These are phyloP conservation scores for Croton laevigatus DNA, from an alignment of 441 rosid genomes.

Conservation along the genomic window DNA sequence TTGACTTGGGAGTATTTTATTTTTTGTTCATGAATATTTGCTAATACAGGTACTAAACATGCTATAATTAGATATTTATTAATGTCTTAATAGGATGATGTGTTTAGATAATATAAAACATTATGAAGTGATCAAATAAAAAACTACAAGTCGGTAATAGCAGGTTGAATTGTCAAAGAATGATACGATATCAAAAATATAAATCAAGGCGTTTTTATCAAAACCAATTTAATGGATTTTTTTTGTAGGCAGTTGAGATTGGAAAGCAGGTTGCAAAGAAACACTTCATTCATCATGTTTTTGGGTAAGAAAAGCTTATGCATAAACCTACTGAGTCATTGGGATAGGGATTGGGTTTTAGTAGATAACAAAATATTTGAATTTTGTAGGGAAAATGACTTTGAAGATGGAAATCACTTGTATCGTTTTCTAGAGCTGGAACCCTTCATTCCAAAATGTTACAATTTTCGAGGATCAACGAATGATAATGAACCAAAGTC, in stretches of 20 bases:
- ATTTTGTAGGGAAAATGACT: constrained; percentile 59
- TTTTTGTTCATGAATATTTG: no score
- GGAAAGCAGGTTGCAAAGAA: constrained; percentile 63
- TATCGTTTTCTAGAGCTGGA: constrained; percentile 89
- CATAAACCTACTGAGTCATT: no score
- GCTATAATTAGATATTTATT: no score
- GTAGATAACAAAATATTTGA: not conserved
- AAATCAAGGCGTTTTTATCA: no score
- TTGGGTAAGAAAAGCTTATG: constrained; percentile 47
- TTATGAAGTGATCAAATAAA: no score
- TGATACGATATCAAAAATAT: no score
- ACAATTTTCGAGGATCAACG: constrained; percentile 56
- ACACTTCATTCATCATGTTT: constrained; percentile 85
- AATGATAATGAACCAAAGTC: constrained; percentile 62
- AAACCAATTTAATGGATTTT: not conserved
- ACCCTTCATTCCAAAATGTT: constrained; percentile 63
- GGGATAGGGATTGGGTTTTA: not conserved
- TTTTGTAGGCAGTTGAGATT: constrained; percentile 62
- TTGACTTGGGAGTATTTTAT: no score
- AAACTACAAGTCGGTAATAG: no score
- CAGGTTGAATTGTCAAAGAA: no score
- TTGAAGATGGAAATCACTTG: constrained; percentile 73
- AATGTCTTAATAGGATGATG: no score
- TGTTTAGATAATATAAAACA: no score
- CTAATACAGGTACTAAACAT: no score